Conservation (phyloP, 805 yeast species). For the Pichia exigua region DNA sequence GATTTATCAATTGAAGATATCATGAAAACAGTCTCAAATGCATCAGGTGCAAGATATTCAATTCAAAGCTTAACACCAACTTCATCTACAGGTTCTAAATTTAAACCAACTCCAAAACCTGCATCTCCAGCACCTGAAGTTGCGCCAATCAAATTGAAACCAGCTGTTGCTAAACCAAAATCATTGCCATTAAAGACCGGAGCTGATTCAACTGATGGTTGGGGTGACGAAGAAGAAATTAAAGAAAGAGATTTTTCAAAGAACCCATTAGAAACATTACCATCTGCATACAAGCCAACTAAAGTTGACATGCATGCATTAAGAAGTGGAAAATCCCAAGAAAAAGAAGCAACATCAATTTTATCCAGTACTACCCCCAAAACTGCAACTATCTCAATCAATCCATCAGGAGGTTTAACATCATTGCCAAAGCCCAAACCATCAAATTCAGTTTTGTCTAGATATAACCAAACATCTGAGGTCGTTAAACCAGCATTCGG, state of each 20-base stretch:
- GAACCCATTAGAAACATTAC: slow-evolving; percentile 43
- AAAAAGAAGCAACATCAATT: slow-evolving; percentile 33
- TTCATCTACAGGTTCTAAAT: slow-evolving; percentile 23
- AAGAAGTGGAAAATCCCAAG: slow-evolving; percentile 29
- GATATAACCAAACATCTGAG: slow-evolving; percentile 32
- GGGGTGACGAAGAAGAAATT: slow-evolving; percentile 62
- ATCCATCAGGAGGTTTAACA: slow-evolving; percentile 39
- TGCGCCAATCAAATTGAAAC: slow-evolving; percentile 17
- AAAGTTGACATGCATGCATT: slow-evolving; percentile 52
- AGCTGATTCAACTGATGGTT: slow-evolving; percentile 41
- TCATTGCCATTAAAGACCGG: slow-evolving; percentile 14
- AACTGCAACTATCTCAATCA: slow-evolving; percentile 37
- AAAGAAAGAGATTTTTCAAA: slow-evolving; percentile 45
- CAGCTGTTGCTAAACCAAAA: slow-evolving; percentile 7
- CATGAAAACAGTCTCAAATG: slow-evolving; percentile 69
- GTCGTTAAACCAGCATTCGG: slow-evolving; percentile 30
- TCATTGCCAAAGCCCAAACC: slow-evolving; percentile 60
- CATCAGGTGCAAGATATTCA: slow-evolving; percentile 94
- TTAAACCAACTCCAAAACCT: slow-evolving; percentile 25
- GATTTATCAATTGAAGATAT: slow-evolving; percentile 79
- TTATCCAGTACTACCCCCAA: slow-evolving; percentile 10
- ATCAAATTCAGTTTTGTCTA: slow-evolving; percentile 40
- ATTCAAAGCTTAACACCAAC: slow-evolving; percentile 34
- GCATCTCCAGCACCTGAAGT: slow-evolving; percentile 12
- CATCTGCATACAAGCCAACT: slow-evolving; percentile 60